Conservation (phyloP, 2,329 filamentous ascomycete genomes). For the Tolypocladium endophyticum region DNA sequence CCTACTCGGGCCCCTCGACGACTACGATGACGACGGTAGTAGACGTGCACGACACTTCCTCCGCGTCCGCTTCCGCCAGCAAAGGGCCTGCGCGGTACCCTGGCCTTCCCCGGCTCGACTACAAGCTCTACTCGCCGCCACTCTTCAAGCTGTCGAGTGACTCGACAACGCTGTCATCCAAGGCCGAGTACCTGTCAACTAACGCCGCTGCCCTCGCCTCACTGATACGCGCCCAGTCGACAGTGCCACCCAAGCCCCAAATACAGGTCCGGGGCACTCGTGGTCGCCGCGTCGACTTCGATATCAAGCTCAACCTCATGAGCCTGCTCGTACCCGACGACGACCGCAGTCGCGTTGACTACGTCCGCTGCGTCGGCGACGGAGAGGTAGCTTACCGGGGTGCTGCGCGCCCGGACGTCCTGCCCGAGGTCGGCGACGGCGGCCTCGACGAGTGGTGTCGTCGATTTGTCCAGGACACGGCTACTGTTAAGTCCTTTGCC, state of each 20-base stretch:
- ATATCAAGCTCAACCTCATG: conserved; percentile 44
- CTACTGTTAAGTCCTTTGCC: conserved; percentile 35
- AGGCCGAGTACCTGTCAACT: conserved; percentile 36
- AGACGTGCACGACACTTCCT: neutral
- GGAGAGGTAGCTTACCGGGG: conserved; percentile 42
- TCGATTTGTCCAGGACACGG: conserved; percentile 33
- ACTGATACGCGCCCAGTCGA: conserved; percentile 36
- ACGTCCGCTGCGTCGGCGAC: conserved; percentile 37
- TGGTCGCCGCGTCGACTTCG: conserved; percentile 36
- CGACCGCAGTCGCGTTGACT: conserved; percentile 34
- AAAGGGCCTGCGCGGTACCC: conserved; percentile 26
- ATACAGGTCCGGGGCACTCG: conserved; percentile 38
- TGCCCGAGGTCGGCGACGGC: conserved; percentile 31
- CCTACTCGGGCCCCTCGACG: neutral
- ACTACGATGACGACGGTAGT: neutral
- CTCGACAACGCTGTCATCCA: conserved; percentile 33
- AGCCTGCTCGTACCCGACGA: conserved; percentile 38
- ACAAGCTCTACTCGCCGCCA: conserved; percentile 40
- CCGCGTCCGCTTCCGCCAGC: neutral
- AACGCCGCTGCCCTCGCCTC: conserved; percentile 32
- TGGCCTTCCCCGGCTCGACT: conserved; percentile 38
- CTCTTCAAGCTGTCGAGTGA: conserved; percentile 41
- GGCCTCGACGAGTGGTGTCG: conserved; percentile 39
- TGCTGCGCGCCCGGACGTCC: conserved; percentile 27
- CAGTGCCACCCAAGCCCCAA: conserved; percentile 43